A percentile compares a stretch with the other conserved stretches of the same genome.
Evolutionary conservation across 352 stramenopile genomes (phyloP).

Genomic region (Pythium apleroticum): DNA sequence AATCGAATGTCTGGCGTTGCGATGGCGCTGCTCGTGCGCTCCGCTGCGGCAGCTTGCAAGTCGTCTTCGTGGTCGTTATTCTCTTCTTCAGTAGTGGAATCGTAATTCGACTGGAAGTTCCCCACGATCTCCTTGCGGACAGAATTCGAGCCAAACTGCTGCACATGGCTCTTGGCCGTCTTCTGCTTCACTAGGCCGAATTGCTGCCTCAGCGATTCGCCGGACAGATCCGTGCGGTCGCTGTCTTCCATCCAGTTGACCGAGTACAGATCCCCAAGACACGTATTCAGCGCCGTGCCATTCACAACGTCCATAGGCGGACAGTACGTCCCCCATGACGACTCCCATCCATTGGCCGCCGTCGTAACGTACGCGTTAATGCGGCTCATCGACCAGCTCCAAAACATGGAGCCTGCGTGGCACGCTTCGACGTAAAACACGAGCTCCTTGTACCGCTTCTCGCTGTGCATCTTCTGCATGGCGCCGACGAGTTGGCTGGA

Average conservation of each 20-base stretch:
- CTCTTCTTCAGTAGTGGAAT: conserved; percentile 28
- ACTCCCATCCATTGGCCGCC: conserved; percentile 85
- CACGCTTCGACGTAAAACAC: conserved; percentile 93
- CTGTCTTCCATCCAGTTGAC: conserved; percentile 93
- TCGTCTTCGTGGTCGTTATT: background rate
- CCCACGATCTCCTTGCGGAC: conserved; percentile 76
- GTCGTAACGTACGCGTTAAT: conserved; percentile 89
- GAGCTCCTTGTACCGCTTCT: conserved; percentile 91
- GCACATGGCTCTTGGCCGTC: conserved; percentile 84
- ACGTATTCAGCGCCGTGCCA: conserved; percentile 69
- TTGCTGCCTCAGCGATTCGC: conserved; percentile 78
- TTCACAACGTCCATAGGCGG: conserved; percentile 75
- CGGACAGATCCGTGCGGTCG: conserved; percentile 79
- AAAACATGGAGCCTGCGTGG: conserved; percentile 91
- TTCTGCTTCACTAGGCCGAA: conserved; percentile 65
- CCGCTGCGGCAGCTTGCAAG: conserved; percentile 10
- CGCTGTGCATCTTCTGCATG: conserved; percentile 77
- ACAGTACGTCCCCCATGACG: conserved; percentile 90
- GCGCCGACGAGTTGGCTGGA: conserved; percentile 65
- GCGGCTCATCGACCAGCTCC: conserved; percentile 58
- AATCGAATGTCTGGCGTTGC: conserved; percentile 69
- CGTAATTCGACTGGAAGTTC: conserved; percentile 84
- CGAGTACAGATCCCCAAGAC: conserved; percentile 90
- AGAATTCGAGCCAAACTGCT: conserved; percentile 54
- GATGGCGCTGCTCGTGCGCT: conserved; percentile 28